phyloP scores from a whole-genome alignment of 2,329 filamentous ascomycete genomes.

The Stagonosporopsis rhizophila region DNA sequence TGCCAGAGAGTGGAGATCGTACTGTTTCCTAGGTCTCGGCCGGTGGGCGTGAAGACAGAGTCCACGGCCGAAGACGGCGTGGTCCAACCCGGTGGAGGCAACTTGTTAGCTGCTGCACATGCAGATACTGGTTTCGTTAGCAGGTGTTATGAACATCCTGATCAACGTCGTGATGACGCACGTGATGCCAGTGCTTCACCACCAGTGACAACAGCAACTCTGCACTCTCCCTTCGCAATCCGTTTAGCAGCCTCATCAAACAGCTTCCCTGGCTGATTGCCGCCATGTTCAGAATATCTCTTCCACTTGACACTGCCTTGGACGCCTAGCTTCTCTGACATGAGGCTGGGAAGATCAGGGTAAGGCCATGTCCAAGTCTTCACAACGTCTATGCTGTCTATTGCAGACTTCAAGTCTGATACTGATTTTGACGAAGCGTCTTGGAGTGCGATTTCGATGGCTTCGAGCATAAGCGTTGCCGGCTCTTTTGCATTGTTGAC shows the following conservation, averaged over 20 bases:
- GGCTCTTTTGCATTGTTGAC: slow-evolving; percentile 62
- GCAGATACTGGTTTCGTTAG: slow-evolving; percentile 54
- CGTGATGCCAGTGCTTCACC: slow-evolving; percentile 70
- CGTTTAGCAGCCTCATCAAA: slow-evolving; percentile 69
- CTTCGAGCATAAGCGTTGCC: slow-evolving; percentile 63
- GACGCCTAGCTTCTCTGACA: slow-evolving; percentile 60
- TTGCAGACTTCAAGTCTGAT: slow-evolving; percentile 51
- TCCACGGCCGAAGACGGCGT: slow-evolving; percentile 55
- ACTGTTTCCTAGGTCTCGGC: slow-evolving; percentile 54
- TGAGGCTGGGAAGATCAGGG: slow-evolving; percentile 62
- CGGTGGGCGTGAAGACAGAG: slow-evolving; percentile 60
- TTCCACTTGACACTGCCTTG: slow-evolving; percentile 56
- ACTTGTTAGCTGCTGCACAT: slow-evolving; percentile 59
- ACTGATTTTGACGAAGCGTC: slow-evolving; percentile 55
- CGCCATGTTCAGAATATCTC: slow-evolving; percentile 65
- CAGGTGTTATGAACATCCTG: neutral
- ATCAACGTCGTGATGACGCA: slow-evolving; percentile 39
- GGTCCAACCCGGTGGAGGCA: slow-evolving; percentile 69
- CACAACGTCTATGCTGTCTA: slow-evolving; percentile 68
- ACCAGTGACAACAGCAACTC: slow-evolving; percentile 66
- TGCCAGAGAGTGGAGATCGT: slow-evolving; percentile 32
- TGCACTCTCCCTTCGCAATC: slow-evolving; percentile 61
- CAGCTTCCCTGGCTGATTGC: slow-evolving; percentile 67
- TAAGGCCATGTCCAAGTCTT: slow-evolving; percentile 73
- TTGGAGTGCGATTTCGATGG: slow-evolving; percentile 60